Base-by-base conservation (phyloP, 2,329 filamentous ascomycete genomes). In the Cucurbitaria berberidis region DNA sequence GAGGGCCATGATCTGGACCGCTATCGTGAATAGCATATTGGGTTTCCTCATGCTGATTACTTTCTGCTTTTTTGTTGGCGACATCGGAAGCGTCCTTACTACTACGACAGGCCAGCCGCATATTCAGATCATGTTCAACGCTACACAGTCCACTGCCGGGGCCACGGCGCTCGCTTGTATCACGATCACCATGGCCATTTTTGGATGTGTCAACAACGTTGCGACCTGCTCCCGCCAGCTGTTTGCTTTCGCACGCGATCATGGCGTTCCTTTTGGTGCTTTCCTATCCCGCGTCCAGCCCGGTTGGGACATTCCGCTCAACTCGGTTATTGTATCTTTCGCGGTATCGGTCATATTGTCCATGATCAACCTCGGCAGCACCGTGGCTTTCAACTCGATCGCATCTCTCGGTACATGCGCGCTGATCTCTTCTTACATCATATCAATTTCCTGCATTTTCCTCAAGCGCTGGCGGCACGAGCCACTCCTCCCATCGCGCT, bases 361-460 rank as follows among this genome's bases (percentile, higher is more conserved):
- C 0, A 67, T 82, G 32, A 81, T 82, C 72, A 82, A 81, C 58
- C 76, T 82, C 51, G 80, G 79, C 26, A 79, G 76, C 3, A 63
- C 71, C 7, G 63, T 70, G 11, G 67, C 67, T 0, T 68, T 70
- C 54, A 68, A 70, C 51, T 59, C 58, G 0, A 62, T 71, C 13
- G 60, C 60, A 0, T 67, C 64, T 8, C 55, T 71, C 1, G 65
- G 65, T 7, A 63, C 53, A 0, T 57, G 61, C 18, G 64, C 62
- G 1, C 53, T 69, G 5, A 45, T 70, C 11, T 64, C 64, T 1
- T 69, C 66, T 1, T 68, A 68, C 51, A 55, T 64, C 15, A 62
- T 83, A 7, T 79, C 78, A 1, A 81, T 82, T 43, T 71, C 69
- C 13, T 82, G 80, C 59, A 69, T 82, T 8, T 63, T 79, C 9